These are phyloP conservation scores for Trichoderma citrinoviride DNA, from an alignment of 2,329 filamentous ascomycete species.

Conservation along the genomic window DNA sequence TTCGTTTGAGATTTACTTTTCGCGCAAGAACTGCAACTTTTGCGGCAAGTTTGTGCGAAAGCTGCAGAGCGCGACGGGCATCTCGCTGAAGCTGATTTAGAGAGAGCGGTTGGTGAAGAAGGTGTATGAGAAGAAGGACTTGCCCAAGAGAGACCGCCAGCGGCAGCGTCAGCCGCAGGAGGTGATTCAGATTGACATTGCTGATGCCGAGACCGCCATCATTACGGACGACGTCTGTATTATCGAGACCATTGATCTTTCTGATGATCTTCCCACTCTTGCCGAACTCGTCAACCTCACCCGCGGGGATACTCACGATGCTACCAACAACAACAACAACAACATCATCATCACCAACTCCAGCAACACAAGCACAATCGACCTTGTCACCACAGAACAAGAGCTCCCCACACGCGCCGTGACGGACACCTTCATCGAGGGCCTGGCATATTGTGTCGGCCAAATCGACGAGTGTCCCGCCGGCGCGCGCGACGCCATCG, in stretches of 20 bases:
- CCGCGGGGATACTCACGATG: background rate
- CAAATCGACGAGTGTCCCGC: conserved; percentile 31
- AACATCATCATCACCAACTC: background rate
- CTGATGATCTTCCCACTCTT: conserved; percentile 4
- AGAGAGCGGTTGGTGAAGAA: conserved; percentile 30
- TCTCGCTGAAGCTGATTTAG: conserved; percentile 31
- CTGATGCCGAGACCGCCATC: conserved; percentile 18
- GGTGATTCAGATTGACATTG: background rate
- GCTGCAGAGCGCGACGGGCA: conserved; percentile 31
- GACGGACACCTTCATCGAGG: conserved; percentile 27
- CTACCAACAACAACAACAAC: background rate
- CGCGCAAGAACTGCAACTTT: conserved; percentile 33
- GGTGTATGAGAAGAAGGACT: conserved; percentile 27
- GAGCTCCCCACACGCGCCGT: background rate
- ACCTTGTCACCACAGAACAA: background rate
- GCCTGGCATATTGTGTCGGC: conserved; percentile 36
- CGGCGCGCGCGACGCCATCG: conserved; percentile 30
- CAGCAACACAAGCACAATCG: too few relatives aligned
- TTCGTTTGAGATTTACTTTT: conserved; percentile 37
- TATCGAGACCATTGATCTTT: conserved; percentile 27
- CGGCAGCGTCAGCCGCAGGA: background rate
- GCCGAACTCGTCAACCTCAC: conserved; percentile 20
- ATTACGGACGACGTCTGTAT: conserved; percentile 22
- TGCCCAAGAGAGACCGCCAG: background rate
- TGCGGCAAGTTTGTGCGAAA: conserved; percentile 31